Conservation (phyloP, 345 rosid genomes). For the Populus nigra region DNA sequence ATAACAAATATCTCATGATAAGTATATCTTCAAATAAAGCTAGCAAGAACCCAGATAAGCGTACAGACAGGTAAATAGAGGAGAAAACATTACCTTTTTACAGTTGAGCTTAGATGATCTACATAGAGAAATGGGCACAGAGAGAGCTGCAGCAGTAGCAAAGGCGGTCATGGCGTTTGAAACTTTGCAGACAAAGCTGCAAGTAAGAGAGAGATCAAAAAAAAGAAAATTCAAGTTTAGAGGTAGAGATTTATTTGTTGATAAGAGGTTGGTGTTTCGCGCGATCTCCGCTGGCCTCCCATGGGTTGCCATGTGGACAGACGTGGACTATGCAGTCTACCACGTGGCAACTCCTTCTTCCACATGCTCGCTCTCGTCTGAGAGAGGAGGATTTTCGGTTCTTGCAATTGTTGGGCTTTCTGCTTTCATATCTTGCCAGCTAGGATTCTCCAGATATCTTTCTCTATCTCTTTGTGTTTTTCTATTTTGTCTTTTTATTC, state of each 20-base stretch:
- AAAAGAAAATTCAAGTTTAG: background rate
- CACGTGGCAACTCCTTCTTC: conserved; percentile 53
- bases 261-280: conserved; percentile 63
- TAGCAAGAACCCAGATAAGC: conserved; percentile 11
- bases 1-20: background rate
- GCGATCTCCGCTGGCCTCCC: conserved; percentile 78
- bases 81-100: conserved; percentile 54
- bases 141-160: conserved; percentile 64
- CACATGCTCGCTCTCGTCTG: conserved; percentile 46
- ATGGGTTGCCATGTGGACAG: conserved; percentile 58
- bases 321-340: conserved; percentile 5
- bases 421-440: conserved; percentile 44
- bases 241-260: conserved; percentile 38
- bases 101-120: conserved; percentile 46
- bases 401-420: conserved; percentile 12
- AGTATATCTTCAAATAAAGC: background rate
- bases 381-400: background rate
- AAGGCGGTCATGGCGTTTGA: conserved; percentile 70
- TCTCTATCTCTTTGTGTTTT: conserved; percentile 23
- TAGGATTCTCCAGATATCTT: conserved; percentile 56
- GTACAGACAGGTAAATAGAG: background rate
- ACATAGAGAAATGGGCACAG: conserved; percentile 62
- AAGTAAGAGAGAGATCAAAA: background rate
- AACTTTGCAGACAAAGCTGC: background rate
- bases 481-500: background rate